Conservation (phyloP, 1,284 basidiomycete species). For the Ustilago bromivora region DNA sequence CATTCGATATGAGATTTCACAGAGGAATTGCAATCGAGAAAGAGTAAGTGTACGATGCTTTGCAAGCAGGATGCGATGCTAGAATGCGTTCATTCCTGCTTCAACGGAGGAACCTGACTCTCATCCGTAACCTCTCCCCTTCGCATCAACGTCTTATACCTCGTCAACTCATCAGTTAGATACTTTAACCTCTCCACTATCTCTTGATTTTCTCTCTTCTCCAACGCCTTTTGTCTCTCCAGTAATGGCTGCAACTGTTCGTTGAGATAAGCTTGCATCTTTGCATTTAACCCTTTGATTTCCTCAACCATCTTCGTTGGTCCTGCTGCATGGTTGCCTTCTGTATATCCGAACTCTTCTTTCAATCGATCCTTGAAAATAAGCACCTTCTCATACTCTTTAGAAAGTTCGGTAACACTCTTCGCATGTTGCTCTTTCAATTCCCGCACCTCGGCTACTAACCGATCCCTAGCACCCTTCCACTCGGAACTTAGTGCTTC, state of each 20-base stretch:
- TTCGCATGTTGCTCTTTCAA: constrained; percentile 19
- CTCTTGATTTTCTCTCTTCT: constrained; percentile 22
- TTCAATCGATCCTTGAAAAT: constrained; percentile 26
- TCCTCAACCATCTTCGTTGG: constrained; percentile 12
- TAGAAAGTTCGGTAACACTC: constrained; percentile 17
- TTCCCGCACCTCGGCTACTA: constrained; percentile 48
- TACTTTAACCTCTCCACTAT: constrained; percentile 16
- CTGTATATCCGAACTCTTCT: constrained; percentile 10
- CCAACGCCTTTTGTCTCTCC: constrained; percentile 12
- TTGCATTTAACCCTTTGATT: constrained; percentile 1
- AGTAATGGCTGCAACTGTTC: constrained; percentile 25
- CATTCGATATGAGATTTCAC: no score
- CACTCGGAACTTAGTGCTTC: constrained; percentile 50
- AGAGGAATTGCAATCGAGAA: no score
- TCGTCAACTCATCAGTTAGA: constrained; percentile 37
- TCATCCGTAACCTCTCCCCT: constrained; percentile 14
- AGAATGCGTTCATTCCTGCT: no score
- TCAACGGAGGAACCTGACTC: constrained; percentile 7
- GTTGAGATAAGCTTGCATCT: constrained; percentile 14
- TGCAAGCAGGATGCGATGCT: no score
- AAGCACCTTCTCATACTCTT: constrained; percentile 28
- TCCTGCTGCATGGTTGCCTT: background rate
- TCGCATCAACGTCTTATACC: constrained; percentile 47
- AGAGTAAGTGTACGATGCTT: no score
- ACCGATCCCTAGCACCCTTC: constrained; percentile 45